Evolutionary conservation across 495 filamentous ascomycete species (phyloP).

Genomic region (Physcia stellaris): DNA sequence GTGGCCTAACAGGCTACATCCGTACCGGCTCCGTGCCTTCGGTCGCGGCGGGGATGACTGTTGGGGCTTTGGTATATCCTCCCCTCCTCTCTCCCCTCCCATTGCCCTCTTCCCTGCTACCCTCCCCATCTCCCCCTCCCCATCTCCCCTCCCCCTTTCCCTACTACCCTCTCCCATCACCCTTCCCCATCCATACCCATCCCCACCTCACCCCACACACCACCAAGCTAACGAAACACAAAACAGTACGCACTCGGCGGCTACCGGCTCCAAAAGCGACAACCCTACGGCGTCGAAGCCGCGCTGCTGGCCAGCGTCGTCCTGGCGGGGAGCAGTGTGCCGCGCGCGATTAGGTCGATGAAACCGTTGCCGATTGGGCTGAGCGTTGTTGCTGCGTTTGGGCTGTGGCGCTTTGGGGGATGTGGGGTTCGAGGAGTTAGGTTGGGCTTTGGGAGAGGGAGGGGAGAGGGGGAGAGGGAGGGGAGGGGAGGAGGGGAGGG

Average conservation of each 20-base stretch:
- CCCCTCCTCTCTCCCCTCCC: background rate
- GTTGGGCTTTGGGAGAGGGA: background rate
- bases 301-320: slow-evolving; percentile 68
- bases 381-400: slow-evolving; percentile 49
- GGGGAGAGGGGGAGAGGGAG: background rate
- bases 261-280: slow-evolving; percentile 47
- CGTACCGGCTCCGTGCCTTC: slow-evolving; percentile 78
- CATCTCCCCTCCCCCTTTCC: background rate
- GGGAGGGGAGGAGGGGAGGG: background rate
- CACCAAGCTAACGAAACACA: background rate
- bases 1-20: slow-evolving; percentile 72
- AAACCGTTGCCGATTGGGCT: slow-evolving; percentile 69
- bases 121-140: background rate
- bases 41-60: slow-evolving; percentile 64
- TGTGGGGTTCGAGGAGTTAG: slow-evolving; percentile 24
- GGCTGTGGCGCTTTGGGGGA: slow-evolving; percentile 54
- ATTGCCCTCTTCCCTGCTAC: background rate
- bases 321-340: slow-evolving; percentile 68
- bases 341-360: slow-evolving; percentile 62
- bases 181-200: background rate
- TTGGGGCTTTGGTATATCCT: slow-evolving; percentile 47
- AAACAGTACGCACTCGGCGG: slow-evolving; percentile 53
- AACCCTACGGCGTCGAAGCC: slow-evolving; percentile 61
- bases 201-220: background rate
- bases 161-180: background rate